Evolutionary conservation across 1,284 basidiomycete genomes (phyloP).

Genomic region (Microbotryum saponariae): DNA sequence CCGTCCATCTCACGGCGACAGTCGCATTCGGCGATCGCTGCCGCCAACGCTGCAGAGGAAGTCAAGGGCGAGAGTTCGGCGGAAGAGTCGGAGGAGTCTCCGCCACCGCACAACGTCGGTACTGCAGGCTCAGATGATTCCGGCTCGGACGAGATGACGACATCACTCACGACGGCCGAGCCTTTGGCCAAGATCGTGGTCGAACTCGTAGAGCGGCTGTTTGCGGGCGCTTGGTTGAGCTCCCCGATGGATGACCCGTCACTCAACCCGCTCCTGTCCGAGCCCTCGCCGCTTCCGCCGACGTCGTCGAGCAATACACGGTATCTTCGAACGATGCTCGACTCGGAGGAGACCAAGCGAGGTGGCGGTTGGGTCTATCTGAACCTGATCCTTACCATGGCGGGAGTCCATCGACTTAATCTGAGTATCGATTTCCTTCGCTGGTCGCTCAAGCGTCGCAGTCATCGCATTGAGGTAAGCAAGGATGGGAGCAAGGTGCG

Average conservation of each 20-base stretch:
- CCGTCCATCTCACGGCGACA: neutral
- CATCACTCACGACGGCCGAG: slow-evolving; percentile 7
- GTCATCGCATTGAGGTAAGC: slow-evolving; percentile 17
- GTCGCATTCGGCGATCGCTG: neutral
- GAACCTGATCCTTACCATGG: slow-evolving; percentile 25
- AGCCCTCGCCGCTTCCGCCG: slow-evolving; percentile 16
- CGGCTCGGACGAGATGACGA: slow-evolving; percentile 3
- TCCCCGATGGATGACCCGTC: neutral
- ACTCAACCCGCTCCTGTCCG: slow-evolving; percentile 9
- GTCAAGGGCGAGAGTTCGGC: neutral
- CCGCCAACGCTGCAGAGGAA: too few species aligned
- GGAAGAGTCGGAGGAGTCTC: neutral
- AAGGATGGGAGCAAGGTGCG: slow-evolving; percentile 17
- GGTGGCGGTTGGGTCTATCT: slow-evolving; percentile 23
- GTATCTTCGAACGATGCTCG: slow-evolving; percentile 22
- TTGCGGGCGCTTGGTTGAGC: slow-evolving; percentile 5
- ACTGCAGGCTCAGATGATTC: neutral
- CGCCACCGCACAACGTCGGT: neutral
- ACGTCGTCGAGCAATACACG: slow-evolving; percentile 23
- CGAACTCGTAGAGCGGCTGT: slow-evolving; percentile 24
- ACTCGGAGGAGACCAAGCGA: slow-evolving; percentile 7
- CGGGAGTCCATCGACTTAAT: slow-evolving; percentile 20
- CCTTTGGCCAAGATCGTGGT: slow-evolving; percentile 16
- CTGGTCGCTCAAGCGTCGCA: slow-evolving; percentile 12
- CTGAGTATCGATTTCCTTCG: slow-evolving; percentile 14